These are phyloP conservation scores for Borovskyia barvae DNA, from an alignment of 208 protist species.

Conservation along the genomic window DNA sequence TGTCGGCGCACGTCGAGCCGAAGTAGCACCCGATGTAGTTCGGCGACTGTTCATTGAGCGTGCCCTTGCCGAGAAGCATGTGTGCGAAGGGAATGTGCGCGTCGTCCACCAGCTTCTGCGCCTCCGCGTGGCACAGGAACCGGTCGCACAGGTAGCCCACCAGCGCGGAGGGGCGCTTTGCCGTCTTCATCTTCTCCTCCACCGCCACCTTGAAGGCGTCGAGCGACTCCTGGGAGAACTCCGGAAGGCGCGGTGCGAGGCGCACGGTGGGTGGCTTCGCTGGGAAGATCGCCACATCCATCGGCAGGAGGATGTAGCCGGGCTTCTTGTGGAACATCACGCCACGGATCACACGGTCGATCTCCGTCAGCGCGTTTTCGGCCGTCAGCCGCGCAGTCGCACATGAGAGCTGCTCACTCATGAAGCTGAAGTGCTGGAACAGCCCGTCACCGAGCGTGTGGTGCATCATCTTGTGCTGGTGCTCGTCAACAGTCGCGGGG, in stretches of 20 bases:
- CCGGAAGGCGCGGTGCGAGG: slow-evolving; percentile 1
- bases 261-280: slow-evolving; percentile 6
- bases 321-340: slow-evolving; percentile 25
- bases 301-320: slow-evolving; percentile 34
- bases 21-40: slow-evolving; percentile 39
- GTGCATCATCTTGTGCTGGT: slow-evolving; percentile 25
- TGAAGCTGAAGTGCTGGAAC: slow-evolving; percentile 28
- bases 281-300: slow-evolving; percentile 19
- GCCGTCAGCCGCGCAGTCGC: slow-evolving; percentile 1
- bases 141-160: slow-evolving; percentile 45
- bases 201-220: slow-evolving; percentile 21
- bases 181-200: slow-evolving; percentile 25
- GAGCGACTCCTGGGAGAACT: slow-evolving; percentile 4
- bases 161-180: slow-evolving; percentile 15
- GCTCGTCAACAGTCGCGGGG: slow-evolving; percentile 20
- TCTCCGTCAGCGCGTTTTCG: slow-evolving; percentile 26
- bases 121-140: slow-evolving; percentile 24
- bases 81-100: slow-evolving; percentile 30
- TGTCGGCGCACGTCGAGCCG: slow-evolving; percentile 4
- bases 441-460: slow-evolving; percentile 37
- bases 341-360: slow-evolving; percentile 30
- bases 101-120: slow-evolving; percentile 35
- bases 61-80: slow-evolving; percentile 44
- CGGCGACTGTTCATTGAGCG: slow-evolving; percentile 44
- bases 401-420: slow-evolving; percentile 30